Base-by-base conservation (phyloP, 139 green algal genomes). In the Asterochloris sp. region DNA sequence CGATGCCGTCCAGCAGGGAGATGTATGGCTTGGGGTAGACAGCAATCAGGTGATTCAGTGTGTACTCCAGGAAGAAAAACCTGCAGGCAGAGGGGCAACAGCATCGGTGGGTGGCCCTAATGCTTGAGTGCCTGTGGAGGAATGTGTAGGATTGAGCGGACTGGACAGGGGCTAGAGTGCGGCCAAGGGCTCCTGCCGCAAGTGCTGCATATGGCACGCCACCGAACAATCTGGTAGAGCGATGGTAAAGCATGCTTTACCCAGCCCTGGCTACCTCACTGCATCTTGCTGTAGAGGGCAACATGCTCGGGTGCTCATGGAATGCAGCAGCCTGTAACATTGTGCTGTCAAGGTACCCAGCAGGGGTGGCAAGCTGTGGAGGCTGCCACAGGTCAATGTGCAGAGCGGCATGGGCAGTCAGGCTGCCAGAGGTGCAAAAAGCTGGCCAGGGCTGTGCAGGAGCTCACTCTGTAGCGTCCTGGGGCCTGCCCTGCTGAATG, bases 1-100 rank as follows among this genome's bases (percentile, higher is more conserved):
- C 90, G 68, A 99, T 94, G 78, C 96, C 96, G 80, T 99, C 95
- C 29, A 98, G 85, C 13, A 99, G 27, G 0, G 94, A 90, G 0
- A 98, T 87, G 82, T 97, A 93, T 0, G 94, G 94, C 78, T 90
- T 89, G 23, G 16, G 60, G 28, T 81, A 62, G n/a, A 63, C 73
- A 12, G 76, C 82, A 68, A 86, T 66, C 38, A 86, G 26, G 63
- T 89, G 82, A 73, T 93, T 86, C n/a, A 93, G 82, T 13, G 24
- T 74, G 74, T 93, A 93, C 83, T 93, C 90, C 0, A 69, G 74
- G 4, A 29, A 28, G 83, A 93, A 93, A 68, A 92, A 93, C 0
- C 82, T 86, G 76, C 71, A 79, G 47, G 27, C 10, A 4, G 10
- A 60, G 14, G 60, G 10, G 29, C 24, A 64, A 16, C 21, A 28